phyloP scores from a whole-genome alignment of 345 rosid species.

The Combretum micranthum region DNA sequence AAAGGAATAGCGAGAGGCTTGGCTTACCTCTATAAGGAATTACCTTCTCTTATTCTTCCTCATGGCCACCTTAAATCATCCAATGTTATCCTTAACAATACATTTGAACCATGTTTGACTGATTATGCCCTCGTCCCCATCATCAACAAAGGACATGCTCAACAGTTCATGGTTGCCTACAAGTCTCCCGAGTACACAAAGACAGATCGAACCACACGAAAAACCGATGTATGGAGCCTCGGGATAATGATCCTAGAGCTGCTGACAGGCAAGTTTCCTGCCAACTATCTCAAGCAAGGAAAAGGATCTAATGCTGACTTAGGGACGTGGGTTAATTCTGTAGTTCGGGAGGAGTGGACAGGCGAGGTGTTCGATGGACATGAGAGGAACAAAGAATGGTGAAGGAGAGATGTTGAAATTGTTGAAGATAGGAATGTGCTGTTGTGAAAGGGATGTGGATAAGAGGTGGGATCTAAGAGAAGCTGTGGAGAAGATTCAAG shows the following conservation, averaged over 20 bases:
- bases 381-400: constrained; percentile 47
- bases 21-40: constrained; percentile 51
- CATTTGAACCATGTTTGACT: constrained; percentile 45
- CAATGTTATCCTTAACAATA: constrained; percentile 55
- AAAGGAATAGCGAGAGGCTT: constrained; percentile 74
- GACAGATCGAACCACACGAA: constrained; percentile 34
- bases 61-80: constrained; percentile 91
- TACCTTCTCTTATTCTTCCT: constrained; percentile 43
- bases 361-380: constrained; percentile 81
- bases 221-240: constrained; percentile 80
- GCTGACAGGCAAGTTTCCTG: constrained; percentile 80
- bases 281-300: constrained; percentile 57
- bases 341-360: constrained; percentile 72
- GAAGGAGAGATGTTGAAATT: constrained; percentile 76
- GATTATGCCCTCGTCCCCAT: constrained; percentile 60
- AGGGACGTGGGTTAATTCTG: constrained; percentile 73
- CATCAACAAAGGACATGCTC: constrained; percentile 58
- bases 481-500: constrained; percentile 47
- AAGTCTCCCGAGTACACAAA: constrained; percentile 73
- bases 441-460: constrained; percentile 73
- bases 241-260: constrained; percentile 82
- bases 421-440: constrained; percentile 76
- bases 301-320: constrained; percentile 45
- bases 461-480: constrained; percentile 61
- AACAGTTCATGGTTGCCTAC: constrained; percentile 61